These are phyloP conservation scores for Myochromella boudieri DNA, from an alignment of 768 basidiomycete species.

Conservation along the genomic window DNA sequence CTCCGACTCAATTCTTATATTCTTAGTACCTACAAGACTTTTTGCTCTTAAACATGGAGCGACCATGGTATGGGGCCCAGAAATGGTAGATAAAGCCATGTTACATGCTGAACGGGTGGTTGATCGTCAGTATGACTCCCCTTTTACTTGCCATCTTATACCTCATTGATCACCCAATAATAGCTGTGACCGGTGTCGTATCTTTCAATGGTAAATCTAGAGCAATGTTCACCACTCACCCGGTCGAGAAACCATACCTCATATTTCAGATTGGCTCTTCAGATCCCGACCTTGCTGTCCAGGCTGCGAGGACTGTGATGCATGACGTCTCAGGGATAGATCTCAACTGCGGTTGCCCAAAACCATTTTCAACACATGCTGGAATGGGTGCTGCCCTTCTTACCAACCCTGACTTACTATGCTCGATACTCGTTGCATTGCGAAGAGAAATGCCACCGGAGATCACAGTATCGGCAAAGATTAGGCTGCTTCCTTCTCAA, in stretches of 20 bases:
- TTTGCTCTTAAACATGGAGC: slow-evolving; percentile 92
- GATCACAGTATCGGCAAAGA: slow-evolving; percentile 92
- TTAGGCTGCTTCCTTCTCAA: slow-evolving; percentile 82
- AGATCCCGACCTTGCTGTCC: slow-evolving; percentile 85
- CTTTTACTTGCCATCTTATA: background rate
- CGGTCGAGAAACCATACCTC: slow-evolving; percentile 90
- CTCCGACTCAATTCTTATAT: too few relatives aligned
- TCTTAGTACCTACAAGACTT: slow-evolving; percentile 77
- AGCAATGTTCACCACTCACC: slow-evolving; percentile 90
- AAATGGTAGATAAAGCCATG: slow-evolving; percentile 95
- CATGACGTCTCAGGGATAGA: slow-evolving; percentile 93
- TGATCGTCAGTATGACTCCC: slow-evolving; percentile 62
- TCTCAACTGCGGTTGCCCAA: slow-evolving; percentile 97
- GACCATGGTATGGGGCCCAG: slow-evolving; percentile 93
- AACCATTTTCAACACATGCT: slow-evolving; percentile 89
- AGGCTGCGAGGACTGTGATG: slow-evolving; percentile 85
- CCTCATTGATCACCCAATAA: background rate
- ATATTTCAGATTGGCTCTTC: slow-evolving; percentile 96
- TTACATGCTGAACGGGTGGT: slow-evolving; percentile 80
- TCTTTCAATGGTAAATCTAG: slow-evolving; percentile 82
- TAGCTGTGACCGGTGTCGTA: slow-evolving; percentile 84
- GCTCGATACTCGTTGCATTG: slow-evolving; percentile 82
- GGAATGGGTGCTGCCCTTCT: slow-evolving; percentile 98
- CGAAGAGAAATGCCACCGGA: slow-evolving; percentile 69
- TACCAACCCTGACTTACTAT: slow-evolving; percentile 87